Evolutionary conservation across 192 early-diverging fungal species (phyloP).

Genomic region (Backusella mclennaniae): DNA sequence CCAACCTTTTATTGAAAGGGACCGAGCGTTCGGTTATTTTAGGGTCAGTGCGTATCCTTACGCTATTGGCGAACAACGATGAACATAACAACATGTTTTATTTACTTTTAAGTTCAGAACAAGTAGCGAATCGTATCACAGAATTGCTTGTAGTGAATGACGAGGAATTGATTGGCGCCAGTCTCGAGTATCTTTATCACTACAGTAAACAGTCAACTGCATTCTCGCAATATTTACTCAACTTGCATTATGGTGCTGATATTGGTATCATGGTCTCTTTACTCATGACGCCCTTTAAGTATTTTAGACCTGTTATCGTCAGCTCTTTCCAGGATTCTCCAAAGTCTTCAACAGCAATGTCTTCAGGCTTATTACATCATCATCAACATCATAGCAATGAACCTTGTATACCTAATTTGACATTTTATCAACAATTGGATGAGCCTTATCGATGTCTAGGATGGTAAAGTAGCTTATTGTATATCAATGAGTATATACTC

Average conservation of each 20-base stretch:
- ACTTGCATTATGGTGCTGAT: conserved; percentile 46
- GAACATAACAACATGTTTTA: conserved; percentile 52
- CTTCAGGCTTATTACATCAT: neutral
- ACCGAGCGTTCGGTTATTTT: conserved; percentile 63
- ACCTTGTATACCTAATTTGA: conserved; percentile 29
- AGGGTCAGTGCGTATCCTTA: conserved; percentile 55
- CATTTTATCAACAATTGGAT: conserved; percentile 40
- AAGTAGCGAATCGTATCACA: conserved; percentile 49
- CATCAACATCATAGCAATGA: neutral
- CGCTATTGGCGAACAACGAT: conserved; percentile 46
- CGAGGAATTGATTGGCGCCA: conserved; percentile 64
- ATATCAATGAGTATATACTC: neutral
- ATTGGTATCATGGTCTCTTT: conserved; percentile 48
- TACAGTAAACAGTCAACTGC: conserved; percentile 52
- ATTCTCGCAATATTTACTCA: conserved; percentile 41
- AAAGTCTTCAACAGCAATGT: neutral
- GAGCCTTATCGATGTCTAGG: conserved; percentile 58
- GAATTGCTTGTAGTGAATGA: conserved; percentile 61
- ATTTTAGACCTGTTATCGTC: conserved; percentile 1
- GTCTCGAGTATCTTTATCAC: conserved; percentile 71
- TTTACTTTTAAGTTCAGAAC: conserved; percentile 50
- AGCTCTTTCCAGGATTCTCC: neutral
- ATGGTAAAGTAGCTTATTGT: conserved; percentile 35
- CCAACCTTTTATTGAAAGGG: conserved; percentile 52
- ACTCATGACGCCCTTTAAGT: conserved; percentile 35